Base-by-base conservation (phyloP, 2,329 filamentous ascomycete species). In the Arthroderma sp. region DNA sequence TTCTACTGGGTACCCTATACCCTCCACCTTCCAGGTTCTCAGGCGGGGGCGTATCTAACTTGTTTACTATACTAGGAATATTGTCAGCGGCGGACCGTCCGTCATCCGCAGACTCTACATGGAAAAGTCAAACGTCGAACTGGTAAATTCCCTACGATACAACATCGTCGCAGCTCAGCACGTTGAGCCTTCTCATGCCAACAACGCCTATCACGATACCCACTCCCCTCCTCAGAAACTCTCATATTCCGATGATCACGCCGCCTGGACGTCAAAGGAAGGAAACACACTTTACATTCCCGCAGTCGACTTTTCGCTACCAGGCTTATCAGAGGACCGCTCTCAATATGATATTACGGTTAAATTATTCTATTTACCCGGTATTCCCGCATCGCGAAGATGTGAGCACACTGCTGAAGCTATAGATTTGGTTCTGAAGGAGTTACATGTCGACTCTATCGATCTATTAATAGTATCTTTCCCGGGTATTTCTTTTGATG, bases 401-500 rank as follows among this genome's bases (percentile, higher is more conserved):
- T 76, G 75, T 53, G 69, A 71, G 44, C 82, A 94, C 59, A 83
- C 84, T 6, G 67, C 74, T 45, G 83, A 93, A 58, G 89, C 91
- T 1, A 72, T 98, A 53, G 70, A 78, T 42, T 66, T 94, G 6
- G 88, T 96, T 6, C 71, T 82, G 52, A 83, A 82, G 60, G 86
- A 94, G 64, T 69, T 98, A 46, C 75, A 80, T 43, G 78, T 88
- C 5, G 63, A 75, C 6, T 79, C 75, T 29, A 80, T 96, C 51
- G 86, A 96, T 60, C 75, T 98, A 29, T 73, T 98, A 38, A 91
- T 98, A 51, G 80, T 89, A 6, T 94, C 86, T 0, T 96, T 95
- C 63, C 89, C 91, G 0, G 87, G 86, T 40, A 82, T 96, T 63
- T 84, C 85, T 4, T 96, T 96, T 56, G 88, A 95, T 55, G 88